Evolutionary conservation across 805 yeast species (phyloP).

Genomic region (Wickerhamomyces rabaulensis): DNA sequence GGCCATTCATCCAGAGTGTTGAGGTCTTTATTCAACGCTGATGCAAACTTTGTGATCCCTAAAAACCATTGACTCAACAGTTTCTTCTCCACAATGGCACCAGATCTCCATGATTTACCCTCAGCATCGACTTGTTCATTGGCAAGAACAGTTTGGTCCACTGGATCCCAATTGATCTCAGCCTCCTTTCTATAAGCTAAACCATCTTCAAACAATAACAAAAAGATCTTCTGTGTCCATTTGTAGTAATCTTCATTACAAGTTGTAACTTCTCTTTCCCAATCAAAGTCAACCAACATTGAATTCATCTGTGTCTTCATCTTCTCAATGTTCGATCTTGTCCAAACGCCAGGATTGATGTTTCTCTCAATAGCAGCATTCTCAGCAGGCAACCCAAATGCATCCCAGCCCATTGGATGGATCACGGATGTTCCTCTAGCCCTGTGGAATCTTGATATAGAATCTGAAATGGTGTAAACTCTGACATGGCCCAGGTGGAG

Average conservation of each 20-base stretch:
- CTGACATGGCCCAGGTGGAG: slow-evolving; percentile 93
- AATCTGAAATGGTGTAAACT: slow-evolving; percentile 89
- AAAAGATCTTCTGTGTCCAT: slow-evolving; percentile 87
- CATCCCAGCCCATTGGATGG: slow-evolving; percentile 99
- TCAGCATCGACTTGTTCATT: slow-evolving; percentile 92
- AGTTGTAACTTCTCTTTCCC: slow-evolving; percentile 88
- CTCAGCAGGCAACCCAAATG: slow-evolving; percentile 97
- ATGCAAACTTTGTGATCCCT: slow-evolving; percentile 80
- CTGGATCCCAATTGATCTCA: slow-evolving; percentile 96
- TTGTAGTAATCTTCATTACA: slow-evolving; percentile 84
- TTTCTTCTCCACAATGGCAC: slow-evolving; percentile 85
- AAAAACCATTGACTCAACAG: slow-evolving; percentile 89
- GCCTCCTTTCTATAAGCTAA: slow-evolving; percentile 84
- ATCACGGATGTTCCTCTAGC: slow-evolving; percentile 73
- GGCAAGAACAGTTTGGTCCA: slow-evolving; percentile 91
- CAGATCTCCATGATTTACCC: slow-evolving; percentile 96
- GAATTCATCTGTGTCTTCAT: slow-evolving; percentile 79
- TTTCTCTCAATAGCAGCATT: slow-evolving; percentile 92
- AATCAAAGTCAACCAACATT: slow-evolving; percentile 86
- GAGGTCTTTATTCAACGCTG: slow-evolving; percentile 61
- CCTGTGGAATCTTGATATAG: slow-evolving; percentile 70
- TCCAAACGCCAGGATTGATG: slow-evolving; percentile 80
- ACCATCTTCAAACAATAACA: slow-evolving; percentile 66
- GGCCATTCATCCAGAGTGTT: slow-evolving; percentile 74
- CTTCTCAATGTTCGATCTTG: slow-evolving; percentile 66